phyloP scores from a whole-genome alignment of 768 basidiomycete species.

The Podaxis sp. region DNA sequence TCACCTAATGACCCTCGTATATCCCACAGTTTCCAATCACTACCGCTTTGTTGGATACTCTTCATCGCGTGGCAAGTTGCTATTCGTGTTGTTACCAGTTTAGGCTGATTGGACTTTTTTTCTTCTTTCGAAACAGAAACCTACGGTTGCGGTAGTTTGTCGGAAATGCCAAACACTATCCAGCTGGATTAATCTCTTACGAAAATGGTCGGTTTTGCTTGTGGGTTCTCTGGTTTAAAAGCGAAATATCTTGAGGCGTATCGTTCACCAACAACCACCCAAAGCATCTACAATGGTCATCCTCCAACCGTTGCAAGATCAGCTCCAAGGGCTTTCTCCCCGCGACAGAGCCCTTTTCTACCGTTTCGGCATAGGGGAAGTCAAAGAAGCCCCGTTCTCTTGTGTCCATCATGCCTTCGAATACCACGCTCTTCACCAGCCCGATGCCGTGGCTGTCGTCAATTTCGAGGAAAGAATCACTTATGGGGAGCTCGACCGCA shows the following conservation, averaged over 20 bases:
- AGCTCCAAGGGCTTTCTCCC: constrained; percentile 32
- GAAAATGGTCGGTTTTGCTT: constrained; percentile 16
- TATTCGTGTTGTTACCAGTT: constrained; percentile 20
- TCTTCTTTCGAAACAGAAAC: constrained; percentile 2
- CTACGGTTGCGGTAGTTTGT: constrained; percentile 21
- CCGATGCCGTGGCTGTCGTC: constrained; percentile 47
- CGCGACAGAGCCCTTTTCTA: constrained; percentile 42
- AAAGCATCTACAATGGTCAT: constrained; percentile 22
- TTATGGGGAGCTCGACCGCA: constrained; percentile 48
- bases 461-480: constrained; percentile 46
- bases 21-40: background rate
- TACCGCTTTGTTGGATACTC: background rate
- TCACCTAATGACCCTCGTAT: background rate
- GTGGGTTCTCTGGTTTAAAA: constrained; percentile 19
- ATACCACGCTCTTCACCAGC: constrained; percentile 37
- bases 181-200: constrained; percentile 16
- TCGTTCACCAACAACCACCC: constrained; percentile 13
- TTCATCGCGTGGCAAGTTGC: constrained; percentile 20
- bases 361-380: constrained; percentile 42
- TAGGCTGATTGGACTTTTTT: constrained; percentile 18
- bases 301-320: constrained; percentile 19
- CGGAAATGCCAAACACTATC: constrained; percentile 18
- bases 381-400: constrained; percentile 36
- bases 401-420: constrained; percentile 59
- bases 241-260: constrained; percentile 10